phyloP scores from a whole-genome alignment of 768 basidiomycete genomes.

The Porpolomopsis calyptriformis region DNA sequence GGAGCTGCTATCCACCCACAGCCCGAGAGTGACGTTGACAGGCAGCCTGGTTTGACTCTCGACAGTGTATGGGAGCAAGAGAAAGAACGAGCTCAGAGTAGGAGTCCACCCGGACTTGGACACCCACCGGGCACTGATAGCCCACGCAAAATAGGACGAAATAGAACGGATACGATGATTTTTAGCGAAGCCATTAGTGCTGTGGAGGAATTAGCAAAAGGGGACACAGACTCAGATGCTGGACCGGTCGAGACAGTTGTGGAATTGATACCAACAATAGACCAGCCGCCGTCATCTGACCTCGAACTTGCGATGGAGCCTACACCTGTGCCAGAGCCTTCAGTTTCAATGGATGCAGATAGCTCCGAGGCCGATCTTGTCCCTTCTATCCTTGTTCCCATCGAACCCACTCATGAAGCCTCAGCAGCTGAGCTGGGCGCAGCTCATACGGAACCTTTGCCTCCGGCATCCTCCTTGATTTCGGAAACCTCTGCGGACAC shows the following conservation, averaged over 20 bases:
- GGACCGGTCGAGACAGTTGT: neutral
- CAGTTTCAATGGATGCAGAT: neutral
- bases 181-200: constrained; percentile 34
- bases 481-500: too few relatives aligned
- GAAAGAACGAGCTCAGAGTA: constrained; percentile 10
- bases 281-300: neutral
- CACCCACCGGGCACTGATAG: constrained; percentile 22
- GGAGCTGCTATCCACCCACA: constrained; percentile 26
- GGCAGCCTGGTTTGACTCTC: constrained; percentile 7
- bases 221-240: constrained; percentile 8
- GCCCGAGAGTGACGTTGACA: neutral
- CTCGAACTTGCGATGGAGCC: neutral
- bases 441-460: too few relatives aligned
- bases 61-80: constrained; percentile 1
- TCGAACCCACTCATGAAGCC: too few relatives aligned
- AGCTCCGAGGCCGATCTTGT: neutral
- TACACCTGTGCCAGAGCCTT: neutral
- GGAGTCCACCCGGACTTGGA: constrained; percentile 17
- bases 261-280: too few relatives aligned
- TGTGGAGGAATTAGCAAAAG: constrained; percentile 24
- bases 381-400: too few relatives aligned
- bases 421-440: too few relatives aligned
- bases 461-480: too few relatives aligned
- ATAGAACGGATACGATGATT: constrained; percentile 68
- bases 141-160: constrained; percentile 40